These are phyloP conservation scores for Starmerella bombicola DNA, from an alignment of 805 yeast species.

Conservation along the genomic window DNA sequence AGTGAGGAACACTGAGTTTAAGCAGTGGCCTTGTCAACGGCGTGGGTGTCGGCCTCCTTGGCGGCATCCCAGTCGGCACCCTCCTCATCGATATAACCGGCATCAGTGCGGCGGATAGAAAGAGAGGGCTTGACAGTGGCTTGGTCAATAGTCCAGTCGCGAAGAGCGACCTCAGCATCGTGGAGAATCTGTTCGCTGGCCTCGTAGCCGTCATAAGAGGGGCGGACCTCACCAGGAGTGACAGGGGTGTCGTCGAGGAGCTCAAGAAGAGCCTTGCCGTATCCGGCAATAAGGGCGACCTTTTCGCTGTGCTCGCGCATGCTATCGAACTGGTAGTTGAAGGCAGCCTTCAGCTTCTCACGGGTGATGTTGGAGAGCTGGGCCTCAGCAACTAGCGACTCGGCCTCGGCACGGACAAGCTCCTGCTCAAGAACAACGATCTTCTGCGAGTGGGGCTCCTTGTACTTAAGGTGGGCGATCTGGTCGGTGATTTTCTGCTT, in stretches of 20 bases:
- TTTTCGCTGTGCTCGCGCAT: slow-evolving; percentile 91
- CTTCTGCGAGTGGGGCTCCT: slow-evolving; percentile 96
- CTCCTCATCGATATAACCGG: slow-evolving; percentile 29
- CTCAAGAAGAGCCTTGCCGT: slow-evolving; percentile 94
- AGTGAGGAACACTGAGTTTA: not conserved
- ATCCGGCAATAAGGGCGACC: slow-evolving; percentile 93
- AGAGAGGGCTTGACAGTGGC: slow-evolving; percentile 91
- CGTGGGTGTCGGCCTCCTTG: slow-evolving; percentile 28
- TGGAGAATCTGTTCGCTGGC: slow-evolving; percentile 95
- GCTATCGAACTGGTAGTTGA: slow-evolving; percentile 92
- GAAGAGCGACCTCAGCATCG: slow-evolving; percentile 91
- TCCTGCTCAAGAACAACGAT: slow-evolving; percentile 93
- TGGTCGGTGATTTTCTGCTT: slow-evolving; percentile 95
- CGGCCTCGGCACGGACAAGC: slow-evolving; percentile 97
- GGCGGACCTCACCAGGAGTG: slow-evolving; percentile 98
- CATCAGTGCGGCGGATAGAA: slow-evolving; percentile 62
- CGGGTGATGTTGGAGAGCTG: slow-evolving; percentile 96
- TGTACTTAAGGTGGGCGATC: slow-evolving; percentile 94
- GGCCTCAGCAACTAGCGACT: slow-evolving; percentile 97
- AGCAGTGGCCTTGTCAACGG: slow-evolving; percentile 19
- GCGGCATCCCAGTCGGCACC: slow-evolving; percentile 31
- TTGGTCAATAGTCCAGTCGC: slow-evolving; percentile 90
- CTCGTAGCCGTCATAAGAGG: slow-evolving; percentile 95
- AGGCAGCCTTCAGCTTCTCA: slow-evolving; percentile 94
- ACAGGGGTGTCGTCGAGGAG: slow-evolving; percentile 93